phyloP scores from a whole-genome alignment of 139 green algal species.

The Edaphochlamys debaryana region DNA sequence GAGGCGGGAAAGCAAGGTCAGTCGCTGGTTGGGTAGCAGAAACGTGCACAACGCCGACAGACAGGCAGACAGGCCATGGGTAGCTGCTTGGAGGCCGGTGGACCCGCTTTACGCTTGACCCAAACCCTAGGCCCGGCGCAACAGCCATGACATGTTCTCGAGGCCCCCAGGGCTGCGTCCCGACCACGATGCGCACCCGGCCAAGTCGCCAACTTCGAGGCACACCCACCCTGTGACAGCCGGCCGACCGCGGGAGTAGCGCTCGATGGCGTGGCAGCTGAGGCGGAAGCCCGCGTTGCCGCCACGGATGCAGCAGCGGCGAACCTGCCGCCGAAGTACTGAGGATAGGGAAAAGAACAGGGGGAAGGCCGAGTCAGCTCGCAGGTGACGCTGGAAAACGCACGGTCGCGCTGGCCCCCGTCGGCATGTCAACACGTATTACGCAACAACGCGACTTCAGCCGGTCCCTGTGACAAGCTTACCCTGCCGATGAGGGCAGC shows the following conservation, averaged over 20 bases:
- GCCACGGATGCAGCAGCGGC: not conserved
- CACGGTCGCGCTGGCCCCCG: too few relatives aligned
- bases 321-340: constrained; percentile 36
- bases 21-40: not conserved
- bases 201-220: too few relatives aligned
- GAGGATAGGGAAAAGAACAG: not conserved
- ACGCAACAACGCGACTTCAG: not conserved
- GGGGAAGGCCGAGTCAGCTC: not conserved
- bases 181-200: too few relatives aligned
- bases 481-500: constrained; percentile 6
- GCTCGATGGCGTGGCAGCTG: not conserved
- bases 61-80: too few relatives aligned
- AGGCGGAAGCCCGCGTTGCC: not conserved
- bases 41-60: too few relatives aligned
- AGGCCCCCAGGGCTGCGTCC: not conserved
- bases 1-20: not conserved
- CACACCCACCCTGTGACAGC: not conserved
- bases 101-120: too few relatives aligned
- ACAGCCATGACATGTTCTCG: too few relatives aligned
- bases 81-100: too few relatives aligned
- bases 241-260: not conserved
- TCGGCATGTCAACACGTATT: not conserved
- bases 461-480: not conserved
- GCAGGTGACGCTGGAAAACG: too few relatives aligned
- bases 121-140: too few relatives aligned